These are phyloP conservation scores for Ceratobasidium sp. DNA, from an alignment of 1,284 basidiomycete genomes.

Conservation along the genomic window DNA sequence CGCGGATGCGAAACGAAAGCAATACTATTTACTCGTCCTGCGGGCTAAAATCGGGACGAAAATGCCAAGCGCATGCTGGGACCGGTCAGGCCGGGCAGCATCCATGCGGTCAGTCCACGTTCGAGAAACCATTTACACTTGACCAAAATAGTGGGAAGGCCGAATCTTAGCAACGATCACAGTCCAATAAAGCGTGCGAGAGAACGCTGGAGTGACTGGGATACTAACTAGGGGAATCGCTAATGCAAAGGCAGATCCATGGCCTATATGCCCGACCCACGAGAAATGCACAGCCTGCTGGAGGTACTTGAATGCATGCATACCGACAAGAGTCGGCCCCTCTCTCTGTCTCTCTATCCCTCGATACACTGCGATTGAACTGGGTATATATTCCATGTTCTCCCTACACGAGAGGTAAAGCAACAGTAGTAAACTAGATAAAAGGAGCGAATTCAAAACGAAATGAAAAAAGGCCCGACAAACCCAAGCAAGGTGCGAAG, in stretches of 20 bases:
- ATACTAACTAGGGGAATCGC: too few relatives aligned
- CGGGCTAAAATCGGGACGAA: constrained; percentile 5
- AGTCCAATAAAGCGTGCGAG: too few relatives aligned
- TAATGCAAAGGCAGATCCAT: too few relatives aligned
- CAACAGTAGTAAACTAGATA: background rate
- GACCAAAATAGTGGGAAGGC: too few relatives aligned
- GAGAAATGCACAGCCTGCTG: too few relatives aligned
- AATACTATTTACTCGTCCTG: background rate
- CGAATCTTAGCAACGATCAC: too few relatives aligned
- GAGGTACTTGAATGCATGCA: too few relatives aligned
- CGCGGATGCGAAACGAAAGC: background rate
- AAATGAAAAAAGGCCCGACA: background rate
- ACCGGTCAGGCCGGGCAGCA: background rate
- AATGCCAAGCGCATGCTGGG: background rate
- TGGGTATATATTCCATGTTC: constrained; percentile 31
- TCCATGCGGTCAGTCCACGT: too few relatives aligned
- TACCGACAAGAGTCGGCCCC: background rate
- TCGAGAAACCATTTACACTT: too few relatives aligned
- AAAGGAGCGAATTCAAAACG: background rate
- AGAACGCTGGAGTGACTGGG: too few relatives aligned
- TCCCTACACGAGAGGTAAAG: background rate
- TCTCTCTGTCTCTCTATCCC: background rate
- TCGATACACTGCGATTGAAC: background rate
- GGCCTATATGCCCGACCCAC: too few relatives aligned
- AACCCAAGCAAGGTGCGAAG: too few relatives aligned